Evolutionary conservation across 352 stramenopile species (phyloP).

Genomic region (Phytophthora rubi): DNA sequence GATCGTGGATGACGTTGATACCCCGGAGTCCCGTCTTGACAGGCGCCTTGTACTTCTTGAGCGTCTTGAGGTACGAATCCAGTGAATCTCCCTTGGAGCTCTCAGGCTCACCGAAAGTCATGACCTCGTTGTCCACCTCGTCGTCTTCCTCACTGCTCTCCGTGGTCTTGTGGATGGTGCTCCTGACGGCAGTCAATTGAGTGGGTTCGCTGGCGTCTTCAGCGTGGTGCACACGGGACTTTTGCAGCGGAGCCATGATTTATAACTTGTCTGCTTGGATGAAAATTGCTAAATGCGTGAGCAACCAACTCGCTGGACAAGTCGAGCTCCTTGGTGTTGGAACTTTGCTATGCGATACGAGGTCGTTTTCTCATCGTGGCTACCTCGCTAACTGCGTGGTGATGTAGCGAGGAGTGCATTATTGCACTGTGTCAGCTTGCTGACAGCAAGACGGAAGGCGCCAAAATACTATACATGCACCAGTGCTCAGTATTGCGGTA

Average conservation of each 20-base stretch:
- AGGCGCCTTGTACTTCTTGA: conserved; percentile 82
- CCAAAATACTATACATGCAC: too few relatives aligned
- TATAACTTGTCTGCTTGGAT: background rate
- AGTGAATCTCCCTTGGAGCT: conserved; percentile 49
- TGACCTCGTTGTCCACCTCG: conserved; percentile 45
- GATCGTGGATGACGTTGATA: conserved; percentile 84
- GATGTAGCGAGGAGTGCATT: background rate
- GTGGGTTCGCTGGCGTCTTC: background rate
- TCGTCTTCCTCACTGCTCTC: conserved; percentile 32
- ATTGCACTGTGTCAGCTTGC: background rate
- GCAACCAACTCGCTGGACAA: background rate
- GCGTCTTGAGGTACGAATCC: conserved; percentile 54
- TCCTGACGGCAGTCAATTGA: too few relatives aligned
- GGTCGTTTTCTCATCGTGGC: background rate
- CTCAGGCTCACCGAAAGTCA: conserved; percentile 29
- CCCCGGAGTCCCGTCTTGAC: conserved; percentile 78
- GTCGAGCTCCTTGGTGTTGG: background rate
- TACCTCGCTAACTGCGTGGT: background rate
- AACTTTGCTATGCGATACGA: background rate
- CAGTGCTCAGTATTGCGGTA: too few relatives aligned
- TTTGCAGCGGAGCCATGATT: background rate
- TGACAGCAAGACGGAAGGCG: background rate
- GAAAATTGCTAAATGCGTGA: background rate
- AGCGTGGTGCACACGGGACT: background rate
- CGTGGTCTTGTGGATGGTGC: background rate